Evolutionary conservation across 169 alveolate genomes (phyloP).

Genomic region (Cryptosporidium canis): DNA sequence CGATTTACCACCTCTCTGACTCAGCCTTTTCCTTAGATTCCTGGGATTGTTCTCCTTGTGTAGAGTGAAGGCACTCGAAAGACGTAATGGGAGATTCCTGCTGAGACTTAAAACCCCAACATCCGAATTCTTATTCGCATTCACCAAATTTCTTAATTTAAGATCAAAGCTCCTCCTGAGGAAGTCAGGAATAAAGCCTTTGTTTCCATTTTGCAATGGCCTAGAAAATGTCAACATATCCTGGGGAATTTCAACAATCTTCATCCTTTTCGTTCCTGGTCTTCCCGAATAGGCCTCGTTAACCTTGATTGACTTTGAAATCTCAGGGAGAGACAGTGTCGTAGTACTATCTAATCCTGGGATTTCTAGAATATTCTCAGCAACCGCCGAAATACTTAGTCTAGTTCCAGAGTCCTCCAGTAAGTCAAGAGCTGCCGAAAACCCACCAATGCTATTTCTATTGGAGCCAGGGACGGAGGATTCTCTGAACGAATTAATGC

Average conservation of each 20-base stretch:
- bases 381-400: conserved; percentile 7
- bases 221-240: background rate
- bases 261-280: conserved; percentile 11
- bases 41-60: background rate
- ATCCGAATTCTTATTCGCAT: background rate
- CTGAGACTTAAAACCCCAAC: conserved; percentile 1
- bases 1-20: background rate
- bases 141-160: background rate
- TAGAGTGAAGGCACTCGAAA: background rate
- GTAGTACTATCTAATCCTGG: background rate
- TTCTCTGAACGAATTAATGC: conserved; percentile 6
- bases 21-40: background rate
- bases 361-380: background rate
- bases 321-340: background rate
- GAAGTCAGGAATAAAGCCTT: background rate
- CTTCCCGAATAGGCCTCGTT: background rate
- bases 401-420: conserved; percentile 7
- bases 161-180: background rate
- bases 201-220: background rate
- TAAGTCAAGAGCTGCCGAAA: conserved; percentile 21
- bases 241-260: background rate
- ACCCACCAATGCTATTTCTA: conserved; percentile 59
- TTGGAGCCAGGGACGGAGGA: background rate
- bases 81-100: conserved; percentile 5
- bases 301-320: background rate